These are phyloP conservation scores for Phalaenopsis equestris DNA, from an alignment of 106 monocot species.

Conservation along the genomic window DNA sequence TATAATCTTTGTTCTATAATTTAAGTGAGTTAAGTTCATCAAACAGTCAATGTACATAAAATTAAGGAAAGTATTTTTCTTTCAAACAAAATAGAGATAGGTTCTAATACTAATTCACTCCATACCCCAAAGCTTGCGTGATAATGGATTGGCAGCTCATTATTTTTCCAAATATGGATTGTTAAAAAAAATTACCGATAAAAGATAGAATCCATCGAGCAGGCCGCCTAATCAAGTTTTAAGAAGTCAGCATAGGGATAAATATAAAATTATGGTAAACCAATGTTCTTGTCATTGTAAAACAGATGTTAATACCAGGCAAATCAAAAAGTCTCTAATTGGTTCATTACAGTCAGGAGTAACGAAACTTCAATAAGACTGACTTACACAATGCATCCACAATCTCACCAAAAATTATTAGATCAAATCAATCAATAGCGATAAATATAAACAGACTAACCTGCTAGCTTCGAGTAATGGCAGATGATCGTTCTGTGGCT, in stretches of 20 bases:
- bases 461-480: slow-evolving; percentile 99
- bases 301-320: too few species aligned
- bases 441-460: slow-evolving; percentile 18
- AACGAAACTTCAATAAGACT: neutral
- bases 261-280: neutral
- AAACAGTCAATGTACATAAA: too few species aligned
- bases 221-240: neutral
- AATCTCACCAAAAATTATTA: neutral
- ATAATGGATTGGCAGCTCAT: neutral
- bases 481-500: slow-evolving; percentile 86
- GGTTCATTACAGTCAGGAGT: neutral
- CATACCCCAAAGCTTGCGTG: neutral
- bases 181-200: neutral
- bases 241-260: neutral
- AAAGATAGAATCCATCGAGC: neutral
- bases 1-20: too few species aligned
- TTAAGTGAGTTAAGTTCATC: too few species aligned
- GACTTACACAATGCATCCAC: neutral
- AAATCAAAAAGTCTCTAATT: too few species aligned
- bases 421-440: neutral
- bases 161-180: neutral
- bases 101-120: too few species aligned
- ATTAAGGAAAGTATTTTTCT: too few species aligned
- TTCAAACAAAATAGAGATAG: too few species aligned
- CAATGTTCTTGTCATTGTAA: neutral